A percentile compares a stretch with the other conserved stretches of the same genome.
These are phyloP conservation scores for Trichoderma atrobrunneum DNA, from an alignment of 2,329 filamentous ascomycete species.

Conservation along the genomic window DNA sequence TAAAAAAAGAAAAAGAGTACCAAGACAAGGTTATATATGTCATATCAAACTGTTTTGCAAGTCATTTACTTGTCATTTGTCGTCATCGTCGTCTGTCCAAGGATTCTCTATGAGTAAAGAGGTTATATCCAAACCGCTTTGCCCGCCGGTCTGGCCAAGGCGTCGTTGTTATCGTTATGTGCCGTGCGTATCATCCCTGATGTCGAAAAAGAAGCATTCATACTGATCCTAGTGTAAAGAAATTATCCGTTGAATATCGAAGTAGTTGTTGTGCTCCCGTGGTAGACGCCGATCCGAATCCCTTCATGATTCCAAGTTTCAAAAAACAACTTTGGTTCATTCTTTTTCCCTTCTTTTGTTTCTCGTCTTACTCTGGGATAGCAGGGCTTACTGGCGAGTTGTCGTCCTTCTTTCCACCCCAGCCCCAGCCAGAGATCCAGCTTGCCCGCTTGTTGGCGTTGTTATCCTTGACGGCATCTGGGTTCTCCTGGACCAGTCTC, in stretches of 20 bases:
- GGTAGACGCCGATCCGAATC: constrained; percentile 13
- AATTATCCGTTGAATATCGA: constrained; percentile 16
- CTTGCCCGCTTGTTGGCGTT: constrained; percentile 60
- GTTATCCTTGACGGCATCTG: constrained; percentile 48
- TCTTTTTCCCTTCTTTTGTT: neutral
- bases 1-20: neutral
- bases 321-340: constrained; percentile 4
- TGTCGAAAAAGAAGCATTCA: constrained; percentile 12
- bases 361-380: constrained; percentile 34
- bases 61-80: constrained; percentile 14
- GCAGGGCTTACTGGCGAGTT: constrained; percentile 27
- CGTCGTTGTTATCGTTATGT: constrained; percentile 13
- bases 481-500: constrained; percentile 79
- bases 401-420: constrained; percentile 50
- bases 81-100: constrained; percentile 16
- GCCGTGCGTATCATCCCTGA: constrained; percentile 13
- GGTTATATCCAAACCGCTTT: constrained; percentile 14
- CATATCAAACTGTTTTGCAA: constrained; percentile 16
- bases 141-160: constrained; percentile 6
- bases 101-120: neutral
- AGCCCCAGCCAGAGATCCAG: constrained; percentile 61
- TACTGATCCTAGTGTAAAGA: constrained; percentile 12
- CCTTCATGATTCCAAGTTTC: neutral
- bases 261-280: constrained; percentile 11
- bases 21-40: constrained; percentile 9